These are phyloP conservation scores for Allium sativum DNA, from an alignment of 106 monocot species.

Conservation along the genomic window DNA sequence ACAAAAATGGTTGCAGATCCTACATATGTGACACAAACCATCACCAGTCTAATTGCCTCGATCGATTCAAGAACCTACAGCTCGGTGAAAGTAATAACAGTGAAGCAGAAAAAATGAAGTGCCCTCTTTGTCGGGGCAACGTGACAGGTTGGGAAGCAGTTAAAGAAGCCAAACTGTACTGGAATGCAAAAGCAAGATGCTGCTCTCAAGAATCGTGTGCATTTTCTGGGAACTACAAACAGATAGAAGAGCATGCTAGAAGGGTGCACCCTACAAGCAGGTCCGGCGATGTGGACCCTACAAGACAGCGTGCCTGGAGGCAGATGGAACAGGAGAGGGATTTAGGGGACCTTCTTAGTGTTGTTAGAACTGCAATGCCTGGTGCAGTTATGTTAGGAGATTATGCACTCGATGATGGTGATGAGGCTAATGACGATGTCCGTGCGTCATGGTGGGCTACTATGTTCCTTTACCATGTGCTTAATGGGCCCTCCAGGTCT, in stretches of 20 bases:
- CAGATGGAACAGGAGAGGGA: slow-evolving; percentile 63
- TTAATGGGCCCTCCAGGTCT: slow-evolving; percentile 26
- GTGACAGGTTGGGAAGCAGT: slow-evolving; percentile 53
- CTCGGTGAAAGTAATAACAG: background rate
- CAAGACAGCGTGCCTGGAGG: slow-evolving; percentile 56
- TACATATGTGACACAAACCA: slow-evolving; percentile 90
- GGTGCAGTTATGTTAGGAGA: slow-evolving; percentile 75
- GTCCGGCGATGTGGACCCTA: slow-evolving; percentile 59
- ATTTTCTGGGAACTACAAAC: slow-evolving; percentile 68
- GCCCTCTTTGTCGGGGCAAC: slow-evolving; percentile 74
- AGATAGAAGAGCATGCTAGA: slow-evolving; percentile 69
- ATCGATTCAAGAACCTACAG: slow-evolving; percentile 45
- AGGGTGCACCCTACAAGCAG: slow-evolving; percentile 51
- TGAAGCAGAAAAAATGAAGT: slow-evolving; percentile 24
- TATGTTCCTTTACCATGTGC: slow-evolving; percentile 68
- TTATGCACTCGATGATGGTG: slow-evolving; percentile 56
- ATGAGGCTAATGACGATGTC: slow-evolving; percentile 21
- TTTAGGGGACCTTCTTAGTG: slow-evolving; percentile 63
- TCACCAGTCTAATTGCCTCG: slow-evolving; percentile 79
- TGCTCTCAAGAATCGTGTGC: slow-evolving; percentile 72
- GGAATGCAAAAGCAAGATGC: slow-evolving; percentile 48
- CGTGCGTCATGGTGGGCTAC: slow-evolving; percentile 56
- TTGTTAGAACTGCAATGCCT: slow-evolving; percentile 70
- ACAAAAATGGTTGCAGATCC: slow-evolving; percentile 72
- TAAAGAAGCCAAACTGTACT: slow-evolving; percentile 59